Percentiles rank a stretch among this genome's conserved stretches.
Conservation (phyloP, 768 basidiomycete genomes). For the Russula virescens region DNA sequence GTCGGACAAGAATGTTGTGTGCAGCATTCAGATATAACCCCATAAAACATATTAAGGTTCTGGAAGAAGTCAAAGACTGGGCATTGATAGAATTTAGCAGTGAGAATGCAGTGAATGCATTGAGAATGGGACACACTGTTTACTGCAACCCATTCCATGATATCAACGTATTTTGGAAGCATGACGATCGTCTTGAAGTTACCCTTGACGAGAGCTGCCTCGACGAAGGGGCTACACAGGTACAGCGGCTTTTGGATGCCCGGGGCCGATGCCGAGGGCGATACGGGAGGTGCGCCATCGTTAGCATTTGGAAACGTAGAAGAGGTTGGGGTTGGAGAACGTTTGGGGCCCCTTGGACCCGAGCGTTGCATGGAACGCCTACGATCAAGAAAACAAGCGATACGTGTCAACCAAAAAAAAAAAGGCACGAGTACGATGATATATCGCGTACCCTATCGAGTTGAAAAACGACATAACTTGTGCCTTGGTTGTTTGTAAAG, state of each 20-base stretch:
- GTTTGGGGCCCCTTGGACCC: slow-evolving; percentile 57
- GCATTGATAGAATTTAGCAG: neutral
- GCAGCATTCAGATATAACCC: slow-evolving; percentile 88
- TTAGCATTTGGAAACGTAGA: slow-evolving; percentile 44
- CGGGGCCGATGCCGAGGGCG: slow-evolving; percentile 41
- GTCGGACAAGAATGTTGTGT: slow-evolving; percentile 84
- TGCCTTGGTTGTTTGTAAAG: neutral
- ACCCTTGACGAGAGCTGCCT: slow-evolving; percentile 92
- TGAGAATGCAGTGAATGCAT: neutral
- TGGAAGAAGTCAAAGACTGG: slow-evolving; percentile 96
- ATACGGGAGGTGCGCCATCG: slow-evolving; percentile 33
- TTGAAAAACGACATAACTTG: slow-evolving; percentile 74
- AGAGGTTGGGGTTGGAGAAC: slow-evolving; percentile 71
- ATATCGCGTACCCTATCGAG: slow-evolving; percentile 56
- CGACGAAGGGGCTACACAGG: slow-evolving; percentile 90
- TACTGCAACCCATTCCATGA: slow-evolving; percentile 96
- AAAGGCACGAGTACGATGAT: neutral
- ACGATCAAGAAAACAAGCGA: slow-evolving; percentile 1
- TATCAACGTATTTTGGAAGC: slow-evolving; percentile 90
- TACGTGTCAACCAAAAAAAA: neutral
- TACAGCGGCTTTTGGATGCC: slow-evolving; percentile 64
- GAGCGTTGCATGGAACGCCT: slow-evolving; percentile 74
- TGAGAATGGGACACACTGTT: slow-evolving; percentile 57
- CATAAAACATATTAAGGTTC: slow-evolving; percentile 96
- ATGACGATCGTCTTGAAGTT: slow-evolving; percentile 99